Percentiles rank a stretch among this genome's conserved stretches.
These are phyloP conservation scores for Fusarium kyushuense DNA, from an alignment of 2,329 filamentous ascomycete species.

Conservation along the genomic window DNA sequence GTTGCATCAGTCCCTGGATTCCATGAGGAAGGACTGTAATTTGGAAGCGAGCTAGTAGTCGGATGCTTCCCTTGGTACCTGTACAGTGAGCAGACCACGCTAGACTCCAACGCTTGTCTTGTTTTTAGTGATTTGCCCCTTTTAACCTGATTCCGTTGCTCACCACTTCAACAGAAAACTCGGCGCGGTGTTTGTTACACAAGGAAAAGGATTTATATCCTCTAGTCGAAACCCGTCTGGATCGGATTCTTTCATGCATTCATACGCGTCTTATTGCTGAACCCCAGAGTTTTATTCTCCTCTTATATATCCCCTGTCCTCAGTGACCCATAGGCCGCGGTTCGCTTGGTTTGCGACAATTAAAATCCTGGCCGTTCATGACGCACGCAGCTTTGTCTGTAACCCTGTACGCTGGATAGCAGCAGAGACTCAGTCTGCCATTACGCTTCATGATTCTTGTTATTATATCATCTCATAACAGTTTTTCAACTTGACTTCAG, in stretches of 20 bases:
- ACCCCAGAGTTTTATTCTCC: background rate
- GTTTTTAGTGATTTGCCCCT: slow-evolving; percentile 29
- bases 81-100: slow-evolving; percentile 16
- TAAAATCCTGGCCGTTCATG: slow-evolving; percentile 36
- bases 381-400: slow-evolving; percentile 31
- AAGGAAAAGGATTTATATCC: background rate
- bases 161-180: slow-evolving; percentile 8
- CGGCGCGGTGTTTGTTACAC: slow-evolving; percentile 11
- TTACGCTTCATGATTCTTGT: background rate
- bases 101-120: slow-evolving; percentile 7
- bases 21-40: background rate
- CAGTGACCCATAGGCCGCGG: slow-evolving; percentile 15
- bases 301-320: slow-evolving; percentile 18
- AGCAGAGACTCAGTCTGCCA: slow-evolving; percentile 12
- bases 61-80: background rate
- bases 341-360: slow-evolving; percentile 29
- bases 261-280: background rate
- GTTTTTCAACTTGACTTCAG: slow-evolving; percentile 4
- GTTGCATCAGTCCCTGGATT: background rate
- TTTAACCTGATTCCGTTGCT: slow-evolving; percentile 19
- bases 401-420: background rate
- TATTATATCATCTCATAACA: background rate
- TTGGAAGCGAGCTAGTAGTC: background rate
- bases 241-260: background rate
- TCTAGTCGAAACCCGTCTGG: background rate